Evolutionary conservation across 768 basidiomycete genomes (phyloP), one percentile per base, ranked within the genome.

Genomic region (Mycena vulgaris): DNA sequence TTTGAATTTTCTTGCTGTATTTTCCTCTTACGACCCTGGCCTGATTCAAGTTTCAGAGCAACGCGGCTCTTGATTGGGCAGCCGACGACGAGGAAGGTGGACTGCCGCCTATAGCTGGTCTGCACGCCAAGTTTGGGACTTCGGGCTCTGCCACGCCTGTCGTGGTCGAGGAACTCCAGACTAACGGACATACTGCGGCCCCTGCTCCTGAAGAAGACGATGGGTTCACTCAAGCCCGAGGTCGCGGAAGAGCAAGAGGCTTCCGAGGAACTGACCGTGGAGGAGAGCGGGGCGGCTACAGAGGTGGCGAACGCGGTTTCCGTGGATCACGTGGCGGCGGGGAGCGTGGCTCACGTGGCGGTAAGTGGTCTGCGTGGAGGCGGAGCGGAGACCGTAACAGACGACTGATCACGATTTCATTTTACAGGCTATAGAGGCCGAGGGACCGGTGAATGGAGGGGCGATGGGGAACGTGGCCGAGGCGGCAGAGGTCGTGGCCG

Each of bases 51-150:
- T 63, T 70, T 28, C 72, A 73, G 60, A 77, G 73, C 75, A 76
- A 74, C 55, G 80, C 75, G n/a, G 81, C 88, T 30, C 85, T 95
- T 64, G 92, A 95, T 79, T 95, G 95, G 94, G 93, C 94, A 93
- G 93, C 94, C 19, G 90, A 89, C 47, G 93, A 94, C 64, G 92
- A 94, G n/a, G 92, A 92, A 70, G 88, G 85, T 21, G 93, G 88
- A 7, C 87, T 95, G 19, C 94, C 95, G n/a, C 84, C 93, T 1
- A 92, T 96, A 58, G 90, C 90, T 8, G 88, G 87, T 55, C 84
- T 95, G 30, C 93, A 95, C 66, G 92, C 92, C 51, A 89, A 88
- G 72, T 94, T 95, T 75, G 92, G 91, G 8, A 89, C 90, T 16
- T 93, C 94, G 45, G 92, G 90, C 9, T 87, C 90, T 31, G 88